A percentile compares a stretch with the other conserved stretches of the same genome.
Conservation (phyloP, 192 early-diverging fungal species). For the Podila epicladia region DNA sequence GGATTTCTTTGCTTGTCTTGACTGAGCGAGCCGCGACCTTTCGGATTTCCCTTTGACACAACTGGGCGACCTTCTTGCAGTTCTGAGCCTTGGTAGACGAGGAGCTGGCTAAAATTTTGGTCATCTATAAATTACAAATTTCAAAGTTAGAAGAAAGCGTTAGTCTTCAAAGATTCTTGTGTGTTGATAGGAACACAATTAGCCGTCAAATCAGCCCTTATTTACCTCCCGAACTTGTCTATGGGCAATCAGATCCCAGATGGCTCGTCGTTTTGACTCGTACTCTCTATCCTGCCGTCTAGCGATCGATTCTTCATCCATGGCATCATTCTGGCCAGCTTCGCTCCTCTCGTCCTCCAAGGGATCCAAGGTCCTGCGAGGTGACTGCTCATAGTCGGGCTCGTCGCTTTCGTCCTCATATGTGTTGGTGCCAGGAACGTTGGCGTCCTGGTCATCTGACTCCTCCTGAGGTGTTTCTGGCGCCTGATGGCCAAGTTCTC, state of each 20-base stretch:
- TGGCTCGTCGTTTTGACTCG: conserved; percentile 29
- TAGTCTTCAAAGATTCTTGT: too few relatives aligned
- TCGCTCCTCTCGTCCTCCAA: conserved; percentile 14
- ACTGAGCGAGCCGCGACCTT: conserved; percentile 63
- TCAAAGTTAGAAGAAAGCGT: too few relatives aligned
- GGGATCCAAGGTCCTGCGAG: conserved; percentile 17
- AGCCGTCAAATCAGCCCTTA: too few relatives aligned
- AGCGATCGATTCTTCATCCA: conserved; percentile 23
- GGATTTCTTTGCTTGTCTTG: conserved; percentile 69
- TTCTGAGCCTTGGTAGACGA: conserved; percentile 62
- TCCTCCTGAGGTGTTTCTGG: conserved; percentile 16
- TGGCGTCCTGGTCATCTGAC: conserved; percentile 22
- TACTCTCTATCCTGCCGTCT: conserved; percentile 41
- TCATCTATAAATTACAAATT: conserved; percentile 31
- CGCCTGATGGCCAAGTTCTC: conserved; percentile 22
- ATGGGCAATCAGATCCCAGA: conserved; percentile 50
- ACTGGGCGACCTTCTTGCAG: conserved; percentile 74
- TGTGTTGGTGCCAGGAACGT: conserved; percentile 25
- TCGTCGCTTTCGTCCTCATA: conserved; percentile 36
- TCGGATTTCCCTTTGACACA: conserved; percentile 78
- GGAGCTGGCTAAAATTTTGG: conserved; percentile 57
- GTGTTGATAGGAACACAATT: too few relatives aligned
- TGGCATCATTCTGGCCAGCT: not conserved
- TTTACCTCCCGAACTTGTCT: conserved; percentile 44
- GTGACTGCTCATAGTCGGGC: conserved; percentile 15